Evolutionary conservation across 108 stramenopile species (phyloP), one percentile per base, ranked within the genome.

Genomic region (Ochromonas danica): DNA sequence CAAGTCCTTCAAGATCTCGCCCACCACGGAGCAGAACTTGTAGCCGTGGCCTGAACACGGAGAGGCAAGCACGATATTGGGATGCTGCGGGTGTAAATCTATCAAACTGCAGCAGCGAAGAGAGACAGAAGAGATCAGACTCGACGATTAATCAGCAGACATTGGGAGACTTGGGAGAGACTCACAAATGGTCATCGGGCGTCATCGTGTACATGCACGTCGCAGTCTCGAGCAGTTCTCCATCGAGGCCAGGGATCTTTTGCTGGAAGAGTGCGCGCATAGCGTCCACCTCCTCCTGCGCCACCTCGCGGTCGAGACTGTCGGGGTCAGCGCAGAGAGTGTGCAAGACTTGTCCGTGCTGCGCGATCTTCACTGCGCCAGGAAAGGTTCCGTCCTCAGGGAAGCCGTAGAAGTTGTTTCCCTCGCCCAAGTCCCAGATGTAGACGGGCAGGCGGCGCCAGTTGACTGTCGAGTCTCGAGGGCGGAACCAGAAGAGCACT

Each of bases 191-290:
- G 3, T 67, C 63, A 36, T 67, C 63, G 3, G 31, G 14, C 31
- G 63, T 67, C 63, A 67, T 67, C 14, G 63, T 67, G 31, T 67
- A 67, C 63, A 67, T 67, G 63, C 63, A 67, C 17, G 35, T 36
- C 33, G 63, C 63, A 14, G 45, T 51, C 6, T 6, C 6, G 22
- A 51, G 14, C 22, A 51, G 45, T 51, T 51, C 45, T 14, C 45
- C 45, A 51, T 51, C 22, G 6, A 51, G 22, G 22, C 14, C 45
- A 14, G 45, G 45, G 22, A 51, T 51, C 14, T 51, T 14, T 51
- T 51, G 6, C 22, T 51, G 45, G 22, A 51, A 22, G 6, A 51
- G 6, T 51, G 6, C 45, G 6, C 45, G 45, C 45, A 51, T 22
- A 14, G 6, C 14, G 6, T 51, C 45, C 22, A 51, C 22, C 22